phyloP scores from a whole-genome alignment of 371 early-diverging fungal genomes.

The Synchytrium microbalum region DNA sequence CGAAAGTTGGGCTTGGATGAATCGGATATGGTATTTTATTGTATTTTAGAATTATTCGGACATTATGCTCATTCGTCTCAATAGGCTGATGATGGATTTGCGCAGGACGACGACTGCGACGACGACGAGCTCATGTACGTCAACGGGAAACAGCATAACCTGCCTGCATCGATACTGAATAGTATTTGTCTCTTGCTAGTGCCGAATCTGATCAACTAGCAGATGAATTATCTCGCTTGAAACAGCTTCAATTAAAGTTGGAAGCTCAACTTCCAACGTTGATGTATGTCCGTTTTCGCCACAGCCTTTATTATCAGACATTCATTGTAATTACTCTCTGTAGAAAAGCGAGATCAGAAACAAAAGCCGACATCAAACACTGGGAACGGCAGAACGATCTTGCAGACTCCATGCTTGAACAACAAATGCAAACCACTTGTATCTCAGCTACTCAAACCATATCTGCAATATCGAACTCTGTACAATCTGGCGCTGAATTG shows the following conservation, averaged over 20 bases:
- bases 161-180: not conserved
- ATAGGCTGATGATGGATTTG: too few relatives aligned
- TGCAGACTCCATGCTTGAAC: not conserved
- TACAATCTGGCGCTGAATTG: not conserved
- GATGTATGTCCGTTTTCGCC: not conserved
- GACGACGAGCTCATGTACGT: too few relatives aligned
- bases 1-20: too few relatives aligned
- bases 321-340: not conserved
- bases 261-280: not conserved
- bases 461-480: not conserved
- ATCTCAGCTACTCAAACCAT: not conserved
- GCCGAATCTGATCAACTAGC: not conserved
- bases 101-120: too few relatives aligned
- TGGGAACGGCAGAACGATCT: not conserved
- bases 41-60: too few relatives aligned
- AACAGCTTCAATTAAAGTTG: not conserved
- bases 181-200: not conserved
- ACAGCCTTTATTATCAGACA: not conserved
- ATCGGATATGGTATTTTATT: too few relatives aligned
- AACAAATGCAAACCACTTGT: not conserved
- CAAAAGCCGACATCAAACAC: not conserved
- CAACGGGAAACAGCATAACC: too few relatives aligned
- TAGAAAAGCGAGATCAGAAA: not conserved
- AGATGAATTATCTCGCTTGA: not conserved
- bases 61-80: too few relatives aligned